Evolutionary conservation across 2,329 filamentous ascomycete species (phyloP), one percentile per base, ranked within the genome.

Genomic region (Ustulina deusta): DNA sequence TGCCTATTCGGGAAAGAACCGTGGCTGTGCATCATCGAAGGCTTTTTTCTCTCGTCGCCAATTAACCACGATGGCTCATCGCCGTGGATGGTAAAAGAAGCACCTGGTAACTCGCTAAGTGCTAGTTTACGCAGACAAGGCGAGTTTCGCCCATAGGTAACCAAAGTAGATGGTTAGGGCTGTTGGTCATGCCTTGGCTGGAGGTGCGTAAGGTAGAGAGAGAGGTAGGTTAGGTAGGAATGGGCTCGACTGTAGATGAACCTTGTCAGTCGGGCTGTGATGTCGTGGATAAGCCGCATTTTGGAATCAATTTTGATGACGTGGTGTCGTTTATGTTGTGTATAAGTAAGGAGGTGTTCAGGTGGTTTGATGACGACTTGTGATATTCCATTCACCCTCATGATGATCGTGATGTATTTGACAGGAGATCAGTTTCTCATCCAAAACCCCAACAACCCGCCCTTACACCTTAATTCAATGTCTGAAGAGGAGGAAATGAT

Each of bases 1-100:
- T 56, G 48, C 65, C 65, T 63, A 63, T 59, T 67, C 48, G 54
- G 60, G 65, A 44, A 55, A 56, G n/a, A 67, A 20, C 15, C 54
- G 51, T 63, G 65, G 65, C 65, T 67, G 60, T 63, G 60, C 40
- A 46, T 7, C 7, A 22, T 46, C 20, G 17, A 4, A 6, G 44
- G n/a, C 20, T 7, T 7, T 32, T 32, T 63, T 46, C 17, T 63
- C 40, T 63, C 40, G 32, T 56, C 52, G 29, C 38, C 22, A 7
- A 22, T 52, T 22, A n/a, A 22, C 17, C 61, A 57, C 36, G 22
- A 66, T 66, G 58, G 46, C 46, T 61, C 63, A 62, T 62, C 58
- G 27, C 25, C 22, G 27, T 17, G n/a, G 4, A 20, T 9, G 7
- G 15, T 7, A n/a, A 49, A 13, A 4, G 11, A 29, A 27, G 11